Percentiles rank a stretch among this genome's conserved stretches.
Conservation (phyloP, 495 filamentous ascomycete species). For the Penicillium ucsense region DNA sequence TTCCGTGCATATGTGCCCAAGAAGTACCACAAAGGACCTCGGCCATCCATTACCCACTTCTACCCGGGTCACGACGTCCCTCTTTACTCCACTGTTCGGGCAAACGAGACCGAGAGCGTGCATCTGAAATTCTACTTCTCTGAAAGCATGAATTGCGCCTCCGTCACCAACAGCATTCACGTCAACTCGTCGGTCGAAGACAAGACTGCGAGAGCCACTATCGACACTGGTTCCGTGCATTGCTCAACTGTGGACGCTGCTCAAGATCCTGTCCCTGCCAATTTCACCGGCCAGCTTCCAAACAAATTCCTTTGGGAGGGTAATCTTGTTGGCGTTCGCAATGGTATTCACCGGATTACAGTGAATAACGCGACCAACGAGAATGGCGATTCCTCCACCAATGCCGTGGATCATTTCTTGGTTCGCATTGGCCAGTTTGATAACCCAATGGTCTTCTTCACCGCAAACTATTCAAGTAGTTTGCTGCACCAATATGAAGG, state of each 20-base stretch:
- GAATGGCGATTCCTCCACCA: conserved; percentile 22
- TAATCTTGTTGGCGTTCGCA: conserved; percentile 46
- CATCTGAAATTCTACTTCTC: conserved; percentile 50
- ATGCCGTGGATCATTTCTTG: conserved; percentile 45
- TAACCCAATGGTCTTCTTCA: conserved; percentile 49
- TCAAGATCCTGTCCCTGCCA: no score
- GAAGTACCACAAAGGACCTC: conserved; percentile 31
- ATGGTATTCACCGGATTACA: conserved; percentile 55
- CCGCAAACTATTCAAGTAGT: conserved; percentile 48
- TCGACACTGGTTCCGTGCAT: conserved; percentile 29
- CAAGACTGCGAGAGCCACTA: conserved; percentile 21
- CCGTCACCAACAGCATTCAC: conserved; percentile 35
- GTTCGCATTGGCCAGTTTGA: conserved; percentile 47
- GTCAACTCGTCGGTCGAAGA: conserved; percentile 41
- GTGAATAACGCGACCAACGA: conserved; percentile 43
- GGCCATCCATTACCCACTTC: conserved; percentile 56
- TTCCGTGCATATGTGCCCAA: conserved; percentile 57
- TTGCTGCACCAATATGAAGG: conserved; percentile 32
- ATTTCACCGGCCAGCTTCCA: conserved; percentile 37
- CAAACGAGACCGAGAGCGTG: conserved; percentile 35
- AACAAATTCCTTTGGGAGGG: conserved; percentile 44
- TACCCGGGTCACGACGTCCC: conserved; percentile 53
- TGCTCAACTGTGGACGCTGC: conserved; percentile 25
- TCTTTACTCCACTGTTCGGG: conserved; percentile 37
- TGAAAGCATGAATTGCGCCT: conserved; percentile 50